Conservation (phyloP, 2,329 filamentous ascomycete species). For the Orbilia quercus region DNA sequence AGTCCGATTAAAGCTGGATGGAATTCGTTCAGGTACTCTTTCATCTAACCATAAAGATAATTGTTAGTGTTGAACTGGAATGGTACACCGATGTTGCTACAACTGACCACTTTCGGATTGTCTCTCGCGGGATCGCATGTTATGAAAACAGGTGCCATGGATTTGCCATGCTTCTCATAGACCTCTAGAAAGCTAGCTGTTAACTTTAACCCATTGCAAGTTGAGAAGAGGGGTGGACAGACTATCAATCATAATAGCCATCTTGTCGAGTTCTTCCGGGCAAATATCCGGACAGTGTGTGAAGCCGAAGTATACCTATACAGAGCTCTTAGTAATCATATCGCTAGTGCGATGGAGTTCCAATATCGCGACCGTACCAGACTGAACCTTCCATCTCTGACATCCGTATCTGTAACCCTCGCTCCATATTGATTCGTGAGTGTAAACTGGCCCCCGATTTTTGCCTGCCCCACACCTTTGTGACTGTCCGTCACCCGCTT, state of each 20-base stretch:
- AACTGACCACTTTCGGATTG: constrained; percentile 75
- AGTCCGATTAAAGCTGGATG: constrained; percentile 86
- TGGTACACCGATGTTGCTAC: background rate
- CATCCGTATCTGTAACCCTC: constrained; percentile 78
- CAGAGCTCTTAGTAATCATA: constrained; percentile 17
- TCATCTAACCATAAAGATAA: constrained; percentile 65
- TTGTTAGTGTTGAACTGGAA: background rate
- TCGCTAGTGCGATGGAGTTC: background rate
- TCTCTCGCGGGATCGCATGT: constrained; percentile 95
- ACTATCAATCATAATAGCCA: constrained; percentile 90
- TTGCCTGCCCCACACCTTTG: constrained; percentile 91
- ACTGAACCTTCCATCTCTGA: constrained; percentile 83
- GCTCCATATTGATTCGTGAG: constrained; percentile 84
- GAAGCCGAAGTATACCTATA: constrained; percentile 95
- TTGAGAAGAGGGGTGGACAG: constrained; percentile 13
- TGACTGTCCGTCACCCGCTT: constrained; percentile 89
- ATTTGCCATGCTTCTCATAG: constrained; percentile 59
- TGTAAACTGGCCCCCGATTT: constrained; percentile 88
- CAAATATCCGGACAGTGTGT: constrained; percentile 98
- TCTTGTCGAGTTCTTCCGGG: constrained; percentile 98
- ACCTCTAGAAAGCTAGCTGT: constrained; percentile 56
- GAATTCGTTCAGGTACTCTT: constrained; percentile 89
- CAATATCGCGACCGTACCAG: constrained; percentile 65
- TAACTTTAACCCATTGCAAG: background rate
- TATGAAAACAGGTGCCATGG: constrained; percentile 83